These are phyloP conservation scores for Wickerhamiella australiensis DNA, from an alignment of 805 yeast species.

Conservation along the genomic window DNA sequence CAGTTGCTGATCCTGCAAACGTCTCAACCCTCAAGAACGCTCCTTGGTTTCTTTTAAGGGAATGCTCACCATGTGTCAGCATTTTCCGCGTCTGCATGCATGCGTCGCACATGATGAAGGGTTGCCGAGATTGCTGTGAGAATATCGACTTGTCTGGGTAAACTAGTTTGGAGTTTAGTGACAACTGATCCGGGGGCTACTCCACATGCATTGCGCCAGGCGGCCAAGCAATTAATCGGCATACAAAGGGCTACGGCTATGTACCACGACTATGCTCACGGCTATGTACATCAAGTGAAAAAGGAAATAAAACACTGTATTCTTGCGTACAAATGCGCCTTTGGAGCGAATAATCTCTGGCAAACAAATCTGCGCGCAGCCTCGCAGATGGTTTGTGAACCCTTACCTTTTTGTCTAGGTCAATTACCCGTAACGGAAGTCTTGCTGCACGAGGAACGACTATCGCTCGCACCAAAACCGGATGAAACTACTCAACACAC, in stretches of 20 bases:
- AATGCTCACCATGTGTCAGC: slow-evolving; percentile 6
- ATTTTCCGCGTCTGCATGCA: slow-evolving; percentile 10
- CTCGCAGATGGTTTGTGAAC: background rate
- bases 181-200: no score
- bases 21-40: background rate
- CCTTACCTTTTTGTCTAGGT: slow-evolving; percentile 1
- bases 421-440: slow-evolving; percentile 5
- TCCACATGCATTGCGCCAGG: background rate
- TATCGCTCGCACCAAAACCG: background rate
- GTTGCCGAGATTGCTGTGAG: background rate
- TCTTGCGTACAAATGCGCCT: no score
- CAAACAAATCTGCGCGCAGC: background rate
- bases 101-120: background rate
- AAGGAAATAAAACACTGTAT: no score
- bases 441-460: slow-evolving; percentile 1
- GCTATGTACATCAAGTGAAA: no score
- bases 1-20: background rate
- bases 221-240: background rate
- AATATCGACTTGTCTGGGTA: background rate
- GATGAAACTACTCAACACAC: background rate
- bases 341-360: no score
- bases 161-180: no score
- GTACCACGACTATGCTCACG: no score
- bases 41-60: slow-evolving; percentile 6
- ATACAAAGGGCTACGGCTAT: background rate